A percentile compares a stretch with the other conserved stretches of the same genome.
Conservation (phyloP, 2,329 filamentous ascomycete species). For the Coleophoma crateriformis region DNA sequence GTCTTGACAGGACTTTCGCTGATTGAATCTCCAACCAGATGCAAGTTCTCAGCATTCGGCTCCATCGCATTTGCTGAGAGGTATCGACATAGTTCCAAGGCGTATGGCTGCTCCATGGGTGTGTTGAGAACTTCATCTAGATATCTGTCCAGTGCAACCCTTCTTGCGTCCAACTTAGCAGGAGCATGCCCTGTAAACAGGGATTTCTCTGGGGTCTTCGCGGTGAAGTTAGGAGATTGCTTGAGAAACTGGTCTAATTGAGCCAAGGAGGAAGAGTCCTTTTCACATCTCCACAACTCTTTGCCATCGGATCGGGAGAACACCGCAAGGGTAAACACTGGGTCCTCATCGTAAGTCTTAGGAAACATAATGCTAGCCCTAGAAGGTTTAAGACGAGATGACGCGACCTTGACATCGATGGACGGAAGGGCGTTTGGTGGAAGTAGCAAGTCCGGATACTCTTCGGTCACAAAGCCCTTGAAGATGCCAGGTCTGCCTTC, state of each 20-base stretch:
- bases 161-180: constrained; percentile 84
- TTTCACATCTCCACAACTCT: constrained; percentile 93
- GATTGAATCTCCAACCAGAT: constrained; percentile 29
- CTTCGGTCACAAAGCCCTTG: constrained; percentile 74
- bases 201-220: constrained; percentile 74
- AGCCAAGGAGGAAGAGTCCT: constrained; percentile 76
- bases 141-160: constrained; percentile 75
- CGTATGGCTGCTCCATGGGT: constrained; percentile 69
- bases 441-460: constrained; percentile 80
- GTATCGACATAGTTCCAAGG: constrained; percentile 80
- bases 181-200: constrained; percentile 91
- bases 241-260: constrained; percentile 78
- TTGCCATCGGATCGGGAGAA: constrained; percentile 68
- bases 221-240: constrained; percentile 64
- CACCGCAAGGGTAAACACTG: constrained; percentile 86
- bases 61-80: constrained; percentile 64
- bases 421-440: constrained; percentile 84
- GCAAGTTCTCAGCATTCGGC: constrained; percentile 54
- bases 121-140: constrained; percentile 82
- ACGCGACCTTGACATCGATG: constrained; percentile 81
- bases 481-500: constrained; percentile 51
- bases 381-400: constrained; percentile 90
- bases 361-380: constrained; percentile 77
- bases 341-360: constrained; percentile 81
- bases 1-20: constrained; percentile 34